Evolutionary conservation across 2,329 filamentous ascomycete species (phyloP).

Genomic region (Grosmannia serpens): DNA sequence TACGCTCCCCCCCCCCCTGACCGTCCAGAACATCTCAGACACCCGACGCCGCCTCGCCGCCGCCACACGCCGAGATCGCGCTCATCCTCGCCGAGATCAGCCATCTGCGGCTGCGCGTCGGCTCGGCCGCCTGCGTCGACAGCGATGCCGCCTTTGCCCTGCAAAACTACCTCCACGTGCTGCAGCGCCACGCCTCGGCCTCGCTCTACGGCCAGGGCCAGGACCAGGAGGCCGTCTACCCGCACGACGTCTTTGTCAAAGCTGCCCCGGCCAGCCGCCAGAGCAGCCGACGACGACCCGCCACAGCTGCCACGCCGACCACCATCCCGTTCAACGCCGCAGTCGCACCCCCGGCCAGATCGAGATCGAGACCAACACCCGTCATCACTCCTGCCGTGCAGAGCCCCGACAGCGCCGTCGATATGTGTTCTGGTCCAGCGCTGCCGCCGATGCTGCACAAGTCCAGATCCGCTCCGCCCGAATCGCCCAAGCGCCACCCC

Average conservation of each 20-base stretch:
- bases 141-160: slow-evolving; percentile 57
- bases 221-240: background rate
- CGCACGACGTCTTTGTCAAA: background rate
- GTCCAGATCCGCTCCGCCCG: slow-evolving; percentile 6
- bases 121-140: slow-evolving; percentile 39
- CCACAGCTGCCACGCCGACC: too few species aligned
- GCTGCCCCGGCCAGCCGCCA: background rate
- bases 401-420: slow-evolving; percentile 29
- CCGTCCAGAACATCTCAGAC: background rate
- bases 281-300: too few species aligned
- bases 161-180: slow-evolving; percentile 57
- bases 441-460: slow-evolving; percentile 11
- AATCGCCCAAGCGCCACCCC: background rate
- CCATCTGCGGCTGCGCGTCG: slow-evolving; percentile 19
- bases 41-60: too few species aligned
- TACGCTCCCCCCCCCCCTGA: background rate
- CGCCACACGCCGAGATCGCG: slow-evolving; percentile 16
- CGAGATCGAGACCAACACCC: too few species aligned
- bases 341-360: background rate
- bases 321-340: background rate
- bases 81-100: slow-evolving; percentile 23
- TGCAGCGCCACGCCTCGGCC: slow-evolving; percentile 48
- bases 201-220: background rate
- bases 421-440: slow-evolving; percentile 11
- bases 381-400: slow-evolving; percentile 10